phyloP scores from a whole-genome alignment of 2,329 filamentous ascomycete species.

The Thelonectria blattea region DNA sequence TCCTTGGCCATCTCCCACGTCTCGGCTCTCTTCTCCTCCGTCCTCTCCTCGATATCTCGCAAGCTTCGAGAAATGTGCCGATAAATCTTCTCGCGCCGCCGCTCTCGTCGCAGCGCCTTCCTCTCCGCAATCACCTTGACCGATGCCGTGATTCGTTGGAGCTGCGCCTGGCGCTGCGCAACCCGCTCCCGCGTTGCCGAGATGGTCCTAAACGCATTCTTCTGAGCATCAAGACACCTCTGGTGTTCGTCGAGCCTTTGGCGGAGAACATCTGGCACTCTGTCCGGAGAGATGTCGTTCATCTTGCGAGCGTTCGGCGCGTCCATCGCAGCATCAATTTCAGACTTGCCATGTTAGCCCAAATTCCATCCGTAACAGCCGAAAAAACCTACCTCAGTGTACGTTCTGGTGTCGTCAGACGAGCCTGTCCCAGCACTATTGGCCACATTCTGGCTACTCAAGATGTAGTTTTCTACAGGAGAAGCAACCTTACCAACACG shows the following conservation, averaged over 20 bases:
- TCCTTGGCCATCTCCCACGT: conserved; percentile 12
- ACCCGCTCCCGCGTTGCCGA: conserved; percentile 10
- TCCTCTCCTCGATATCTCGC: conserved; percentile 20
- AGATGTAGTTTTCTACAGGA: neutral
- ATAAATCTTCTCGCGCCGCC: conserved; percentile 31
- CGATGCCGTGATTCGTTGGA: conserved; percentile 17
- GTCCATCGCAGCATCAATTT: conserved; percentile 32
- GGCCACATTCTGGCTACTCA: neutral
- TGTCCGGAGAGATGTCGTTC: conserved; percentile 25
- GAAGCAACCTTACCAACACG: neutral
- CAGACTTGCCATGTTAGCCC: conserved; percentile 14
- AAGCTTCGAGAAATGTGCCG: conserved; percentile 38
- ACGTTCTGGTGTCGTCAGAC: conserved; percentile 16
- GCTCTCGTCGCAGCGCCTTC: conserved; percentile 1
- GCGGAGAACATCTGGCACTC: conserved; percentile 26
- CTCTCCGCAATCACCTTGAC: conserved; percentile 16
- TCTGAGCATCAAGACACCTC: conserved; percentile 14
- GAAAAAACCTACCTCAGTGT: conserved; percentile 28
- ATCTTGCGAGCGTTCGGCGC: conserved; percentile 28
- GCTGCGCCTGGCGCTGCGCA: conserved; percentile 20
- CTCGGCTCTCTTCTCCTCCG: conserved; percentile 6
- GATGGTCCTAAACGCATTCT: conserved; percentile 1
- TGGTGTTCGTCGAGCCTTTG: conserved; percentile 30
- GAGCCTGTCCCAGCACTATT: neutral
- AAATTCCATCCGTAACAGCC: neutral